A percentile compares a stretch with the other conserved stretches of the same genome.
phyloP scores from a whole-genome alignment of 805 yeast genomes.

The Candida nemodendra region DNA sequence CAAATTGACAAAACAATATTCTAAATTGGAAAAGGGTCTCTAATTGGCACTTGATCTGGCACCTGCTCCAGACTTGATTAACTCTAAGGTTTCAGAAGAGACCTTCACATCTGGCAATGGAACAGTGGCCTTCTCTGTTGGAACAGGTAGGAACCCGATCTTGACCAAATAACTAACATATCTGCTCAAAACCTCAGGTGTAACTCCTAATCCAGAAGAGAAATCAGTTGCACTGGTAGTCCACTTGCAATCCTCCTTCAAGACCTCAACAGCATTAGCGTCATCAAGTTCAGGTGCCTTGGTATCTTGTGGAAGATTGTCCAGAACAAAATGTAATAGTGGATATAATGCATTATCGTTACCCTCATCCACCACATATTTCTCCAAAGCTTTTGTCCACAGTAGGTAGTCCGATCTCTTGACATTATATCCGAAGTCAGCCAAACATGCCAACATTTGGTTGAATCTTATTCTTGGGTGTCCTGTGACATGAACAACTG shows the following conservation, averaged over 20 bases:
- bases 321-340: conserved; percentile 88
- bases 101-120: conserved; percentile 58
- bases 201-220: conserved; percentile 76
- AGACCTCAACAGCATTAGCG: conserved; percentile 68
- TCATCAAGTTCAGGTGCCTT: conserved; percentile 97
- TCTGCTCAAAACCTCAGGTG: conserved; percentile 59
- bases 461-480: conserved; percentile 88
- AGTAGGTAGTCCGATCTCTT: conserved; percentile 61
- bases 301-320: conserved; percentile 84
- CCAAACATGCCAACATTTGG: conserved; percentile 66
- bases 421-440: conserved; percentile 70
- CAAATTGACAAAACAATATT: too few relatives aligned
- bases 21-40: not conserved
- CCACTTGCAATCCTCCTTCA: conserved; percentile 58
- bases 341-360: conserved; percentile 90
- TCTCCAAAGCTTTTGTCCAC: conserved; percentile 80
- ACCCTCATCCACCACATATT: conserved; percentile 68
- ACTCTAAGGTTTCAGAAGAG: conserved; percentile 52
- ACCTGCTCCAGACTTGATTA: conserved; percentile 67
- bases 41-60: conserved; percentile 64
- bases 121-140: conserved; percentile 43
- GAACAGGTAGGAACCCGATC: conserved; percentile 75
- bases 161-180: conserved; percentile 79
- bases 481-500: conserved; percentile 95
- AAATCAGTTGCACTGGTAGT: conserved; percentile 52